phyloP scores from a whole-genome alignment of 2,329 filamentous ascomycete genomes.

The Fragosphaeria purpurea region DNA sequence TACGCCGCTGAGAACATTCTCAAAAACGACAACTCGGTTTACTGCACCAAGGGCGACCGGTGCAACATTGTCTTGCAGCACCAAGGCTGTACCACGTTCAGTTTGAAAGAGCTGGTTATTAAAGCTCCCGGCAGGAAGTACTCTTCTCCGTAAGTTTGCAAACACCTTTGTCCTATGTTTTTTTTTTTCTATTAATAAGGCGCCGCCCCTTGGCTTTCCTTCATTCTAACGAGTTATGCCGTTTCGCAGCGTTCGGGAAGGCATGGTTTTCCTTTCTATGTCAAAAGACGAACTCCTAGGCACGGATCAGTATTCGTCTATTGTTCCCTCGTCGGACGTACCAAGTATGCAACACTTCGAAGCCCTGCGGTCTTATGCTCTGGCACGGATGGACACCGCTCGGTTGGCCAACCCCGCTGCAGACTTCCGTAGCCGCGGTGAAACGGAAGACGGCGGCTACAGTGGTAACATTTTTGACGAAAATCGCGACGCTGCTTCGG shows the following conservation, averaged over 20 bases:
- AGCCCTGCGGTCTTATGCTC: background rate
- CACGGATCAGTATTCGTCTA: conserved; percentile 58
- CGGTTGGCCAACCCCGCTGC: background rate
- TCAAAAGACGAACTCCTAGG: conserved; percentile 62
- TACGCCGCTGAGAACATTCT: conserved; percentile 75
- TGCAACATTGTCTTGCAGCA: conserved; percentile 84
- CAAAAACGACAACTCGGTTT: conserved; percentile 71
- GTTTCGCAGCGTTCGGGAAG: conserved; percentile 63
- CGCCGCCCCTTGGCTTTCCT: background rate
- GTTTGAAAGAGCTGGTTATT: conserved; percentile 75
- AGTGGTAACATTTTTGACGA: conserved; percentile 7
- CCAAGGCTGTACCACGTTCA: conserved; percentile 70
- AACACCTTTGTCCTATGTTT: background rate
- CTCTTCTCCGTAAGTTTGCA: conserved; percentile 65
- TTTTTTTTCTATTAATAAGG: background rate
- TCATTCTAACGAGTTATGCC: background rate
- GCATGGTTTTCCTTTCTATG: conserved; percentile 89
- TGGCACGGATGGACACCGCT: too few species aligned
- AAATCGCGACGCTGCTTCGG: conserved; percentile 31
- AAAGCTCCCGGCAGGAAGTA: conserved; percentile 74
- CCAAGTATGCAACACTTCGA: background rate
- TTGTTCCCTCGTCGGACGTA: background rate
- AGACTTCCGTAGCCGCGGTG: background rate
- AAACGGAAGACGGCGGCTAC: background rate
- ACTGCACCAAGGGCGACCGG: conserved; percentile 77